Evolutionary conservation across 73 alveolate genomes (phyloP).

Genomic region (Uronychia binucleata): DNA sequence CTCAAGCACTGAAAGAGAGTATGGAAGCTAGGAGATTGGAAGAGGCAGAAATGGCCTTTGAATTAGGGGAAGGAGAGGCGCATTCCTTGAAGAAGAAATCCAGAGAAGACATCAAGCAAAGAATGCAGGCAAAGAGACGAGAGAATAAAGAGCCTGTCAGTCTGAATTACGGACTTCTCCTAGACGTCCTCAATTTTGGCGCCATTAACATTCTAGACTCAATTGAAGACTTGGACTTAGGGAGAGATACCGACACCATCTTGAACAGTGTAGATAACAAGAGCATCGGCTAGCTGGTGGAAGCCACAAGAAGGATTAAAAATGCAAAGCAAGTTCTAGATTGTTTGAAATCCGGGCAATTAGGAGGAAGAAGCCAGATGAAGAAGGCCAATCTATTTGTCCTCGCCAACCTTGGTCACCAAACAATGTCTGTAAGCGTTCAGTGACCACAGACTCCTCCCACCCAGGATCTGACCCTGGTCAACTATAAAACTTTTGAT

Average conservation of each 20-base stretch:
- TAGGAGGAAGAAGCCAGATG: neutral
- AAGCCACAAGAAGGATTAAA: neutral
- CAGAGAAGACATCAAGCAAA: neutral
- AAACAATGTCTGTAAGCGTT: too few species aligned
- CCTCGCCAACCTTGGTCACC: conserved; percentile 44
- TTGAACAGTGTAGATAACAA: neutral
- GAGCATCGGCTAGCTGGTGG: neutral
- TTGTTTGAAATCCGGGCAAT: neutral
- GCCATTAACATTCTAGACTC: conserved; percentile 18
- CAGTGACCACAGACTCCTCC: conserved; percentile 20
- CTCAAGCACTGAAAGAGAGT: neutral
- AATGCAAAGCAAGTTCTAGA: neutral
- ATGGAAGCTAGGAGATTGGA: neutral
- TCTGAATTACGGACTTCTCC: conserved; percentile 35
- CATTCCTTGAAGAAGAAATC: too few species aligned
- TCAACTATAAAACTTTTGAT: conserved; percentile 10
- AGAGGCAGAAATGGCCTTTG: neutral
- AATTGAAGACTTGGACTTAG: conserved; percentile 13
- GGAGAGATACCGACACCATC: neutral
- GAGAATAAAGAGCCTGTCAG: neutral
- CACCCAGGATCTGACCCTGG: conserved; percentile 28
- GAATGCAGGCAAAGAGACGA: neutral
- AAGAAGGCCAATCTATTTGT: conserved; percentile 17
- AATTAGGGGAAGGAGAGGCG: too few species aligned
- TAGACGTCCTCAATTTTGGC: conserved; percentile 27